Conservation (phyloP, 192 early-diverging fungal species). For the Coemansia sp. region DNA sequence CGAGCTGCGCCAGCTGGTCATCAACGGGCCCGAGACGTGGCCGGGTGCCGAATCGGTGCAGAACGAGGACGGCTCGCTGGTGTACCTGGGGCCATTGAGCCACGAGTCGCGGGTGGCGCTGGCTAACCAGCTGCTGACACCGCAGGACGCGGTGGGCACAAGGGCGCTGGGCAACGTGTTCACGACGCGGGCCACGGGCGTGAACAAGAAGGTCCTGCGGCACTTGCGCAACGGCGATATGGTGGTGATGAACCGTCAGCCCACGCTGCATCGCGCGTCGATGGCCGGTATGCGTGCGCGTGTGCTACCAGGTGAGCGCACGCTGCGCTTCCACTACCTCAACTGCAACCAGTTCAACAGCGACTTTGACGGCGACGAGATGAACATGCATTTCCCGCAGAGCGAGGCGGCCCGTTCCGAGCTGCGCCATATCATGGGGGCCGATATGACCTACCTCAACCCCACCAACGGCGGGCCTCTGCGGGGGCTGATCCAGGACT, state of each 20-base stretch:
- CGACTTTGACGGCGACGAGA: constrained; percentile 99
- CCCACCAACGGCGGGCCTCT: constrained; percentile 96
- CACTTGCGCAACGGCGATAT: constrained; percentile 97
- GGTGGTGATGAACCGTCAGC: constrained; percentile 96
- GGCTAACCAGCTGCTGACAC: constrained; percentile 88
- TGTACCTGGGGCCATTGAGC: constrained; percentile 71
- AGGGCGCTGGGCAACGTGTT: constrained; percentile 49
- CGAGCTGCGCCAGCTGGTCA: constrained; percentile 82
- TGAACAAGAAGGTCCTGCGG: constrained; percentile 95
- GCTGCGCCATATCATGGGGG: constrained; percentile 90
- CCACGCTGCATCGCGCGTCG: constrained; percentile 98
- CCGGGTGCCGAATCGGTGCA: constrained; percentile 93
- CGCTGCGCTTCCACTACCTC: constrained; percentile 99
- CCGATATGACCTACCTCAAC: constrained; percentile 93
- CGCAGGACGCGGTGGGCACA: constrained; percentile 52
- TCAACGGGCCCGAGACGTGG: constrained; percentile 94
- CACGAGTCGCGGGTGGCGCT: constrained; percentile 86
- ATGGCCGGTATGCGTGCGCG: constrained; percentile 97
- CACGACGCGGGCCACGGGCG: constrained; percentile 57
- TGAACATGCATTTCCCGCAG: constrained; percentile 99
- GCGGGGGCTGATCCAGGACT: constrained; percentile 98
- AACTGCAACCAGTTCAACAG: constrained; percentile 90
- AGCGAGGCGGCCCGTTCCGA: constrained; percentile 95
- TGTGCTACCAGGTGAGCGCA: constrained; percentile 93
- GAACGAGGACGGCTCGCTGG: constrained; percentile 89